These are phyloP conservation scores for Heteromeles arbutifolia DNA, from an alignment of 306 rosid genomes.

Conservation along the genomic window DNA sequence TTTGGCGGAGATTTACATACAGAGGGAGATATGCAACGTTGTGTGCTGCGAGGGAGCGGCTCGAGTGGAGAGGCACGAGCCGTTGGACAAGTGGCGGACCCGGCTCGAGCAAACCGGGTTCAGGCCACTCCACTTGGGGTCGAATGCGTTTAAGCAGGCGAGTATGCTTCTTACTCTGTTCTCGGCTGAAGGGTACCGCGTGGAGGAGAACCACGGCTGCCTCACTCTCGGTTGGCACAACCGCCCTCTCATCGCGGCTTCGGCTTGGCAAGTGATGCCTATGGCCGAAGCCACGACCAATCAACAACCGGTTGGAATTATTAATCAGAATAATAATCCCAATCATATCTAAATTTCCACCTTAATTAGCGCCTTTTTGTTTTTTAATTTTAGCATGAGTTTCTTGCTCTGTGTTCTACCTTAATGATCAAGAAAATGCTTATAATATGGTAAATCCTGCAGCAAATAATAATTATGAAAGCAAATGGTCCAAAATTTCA, in stretches of 20 bases:
- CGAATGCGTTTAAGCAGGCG: slow-evolving; percentile 83
- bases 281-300: not conserved
- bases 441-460: not conserved
- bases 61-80: slow-evolving; percentile 77
- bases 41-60: slow-evolving; percentile 78
- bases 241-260: slow-evolving; percentile 79
- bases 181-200: slow-evolving; percentile 74
- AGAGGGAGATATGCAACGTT: slow-evolving; percentile 72
- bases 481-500: not conserved
- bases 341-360: slow-evolving; percentile 20
- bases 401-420: not conserved
- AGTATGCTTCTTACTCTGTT: slow-evolving; percentile 74
- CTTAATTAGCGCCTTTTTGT: not conserved
- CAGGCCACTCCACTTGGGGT: slow-evolving; percentile 50
- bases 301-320: slow-evolving; percentile 5
- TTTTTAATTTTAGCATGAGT: not conserved
- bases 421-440: not conserved
- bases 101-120: slow-evolving; percentile 67
- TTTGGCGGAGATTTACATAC: slow-evolving; percentile 69
- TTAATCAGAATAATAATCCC: slow-evolving; percentile 5
- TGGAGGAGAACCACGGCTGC: slow-evolving; percentile 77
- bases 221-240: slow-evolving; percentile 89
- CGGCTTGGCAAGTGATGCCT: slow-evolving; percentile 65
- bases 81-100: slow-evolving; percentile 52
- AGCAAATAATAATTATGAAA: not conserved